These are phyloP conservation scores for Mediolabrus comicus DNA, from an alignment of 108 stramenopile species.

Conservation along the genomic window DNA sequence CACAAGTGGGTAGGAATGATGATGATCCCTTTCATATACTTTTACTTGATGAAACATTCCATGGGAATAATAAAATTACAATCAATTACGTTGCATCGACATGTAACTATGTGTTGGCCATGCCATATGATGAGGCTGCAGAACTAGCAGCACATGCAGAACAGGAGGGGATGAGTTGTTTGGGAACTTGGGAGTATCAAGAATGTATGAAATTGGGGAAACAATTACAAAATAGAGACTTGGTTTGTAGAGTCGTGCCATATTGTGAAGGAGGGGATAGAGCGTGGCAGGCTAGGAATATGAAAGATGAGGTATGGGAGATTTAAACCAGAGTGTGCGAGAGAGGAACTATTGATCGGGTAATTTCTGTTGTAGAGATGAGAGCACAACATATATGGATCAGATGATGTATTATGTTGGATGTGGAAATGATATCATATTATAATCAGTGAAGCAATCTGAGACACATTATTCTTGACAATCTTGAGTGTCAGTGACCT, in stretches of 20 bases:
- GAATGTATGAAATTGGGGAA: slow-evolving; percentile 71
- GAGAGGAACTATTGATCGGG: too few species aligned
- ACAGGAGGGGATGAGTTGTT: slow-evolving; percentile 64
- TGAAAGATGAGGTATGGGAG: slow-evolving; percentile 27
- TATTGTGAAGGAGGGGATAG: slow-evolving; percentile 71
- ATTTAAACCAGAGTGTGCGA: too few species aligned
- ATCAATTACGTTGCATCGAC: slow-evolving; percentile 64
- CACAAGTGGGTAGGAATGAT: slow-evolving; percentile 48
- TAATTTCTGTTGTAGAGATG: too few species aligned
- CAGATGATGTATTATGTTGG: too few species aligned
- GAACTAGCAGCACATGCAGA: slow-evolving; percentile 60
- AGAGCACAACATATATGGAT: too few species aligned
- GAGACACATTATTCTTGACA: too few species aligned
- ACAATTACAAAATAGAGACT: slow-evolving; percentile 68
- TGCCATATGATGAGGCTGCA: slow-evolving; percentile 74
- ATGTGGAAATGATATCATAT: too few species aligned
- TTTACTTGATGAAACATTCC: slow-evolving; percentile 67
- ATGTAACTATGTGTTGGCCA: slow-evolving; percentile 70
- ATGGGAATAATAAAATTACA: slow-evolving; percentile 64
- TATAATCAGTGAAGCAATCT: too few species aligned
- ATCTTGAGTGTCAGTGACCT: too few species aligned
- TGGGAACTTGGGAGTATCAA: slow-evolving; percentile 76
- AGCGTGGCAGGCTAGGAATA: slow-evolving; percentile 84
- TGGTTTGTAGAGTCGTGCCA: slow-evolving; percentile 77
- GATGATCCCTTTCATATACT: slow-evolving; percentile 86